Evolutionary conservation across 345 rosid species (phyloP), one percentile per base, ranked within the genome.

Genomic region (Triadica sebifera): DNA sequence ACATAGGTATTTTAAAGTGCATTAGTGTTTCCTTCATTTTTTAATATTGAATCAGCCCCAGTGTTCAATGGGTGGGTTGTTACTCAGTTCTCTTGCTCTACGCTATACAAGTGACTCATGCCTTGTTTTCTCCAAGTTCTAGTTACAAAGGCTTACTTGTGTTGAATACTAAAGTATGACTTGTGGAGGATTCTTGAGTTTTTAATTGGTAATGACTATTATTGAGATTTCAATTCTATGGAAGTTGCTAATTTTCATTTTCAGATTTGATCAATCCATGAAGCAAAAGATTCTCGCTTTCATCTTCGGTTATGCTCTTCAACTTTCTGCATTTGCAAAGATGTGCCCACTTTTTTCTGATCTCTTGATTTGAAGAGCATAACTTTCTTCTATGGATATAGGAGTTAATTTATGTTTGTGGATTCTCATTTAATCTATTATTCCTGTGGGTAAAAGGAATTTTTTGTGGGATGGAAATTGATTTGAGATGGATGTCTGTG

Each of bases 271-370:
- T 79, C 86, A 85, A 72, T 81, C 88, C 70, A 83, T 91, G 24
- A 93, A 90, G 81, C 87, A 84, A 74, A 85, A 80, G 75, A 84
- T 89, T 77, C 87, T 91, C 74, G 81, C 86, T 22, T 82, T 84
- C 80, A 84, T 93, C 69, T 70, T 91, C 78, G 81, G 87, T 53
- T 82, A 75, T 79, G 84, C 86, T 60, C 80, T 87, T 74, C 85
- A 85, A 65, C 87, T 88, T 66, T 87, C 96, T 69, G 78, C 84
- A 53, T 84, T 74, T 85, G 96, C 91, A 57, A 91, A 93, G 99
- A 98, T 94, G 74, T 66, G 72, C 66, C 53, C n/a, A n/a, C n/a
- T n/a, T 53, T 67, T 29, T 34, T 68, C 61, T 69, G 38, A n/a
- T 52, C 47, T 68, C 41, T 66, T 41, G 22, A 22, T 9, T 59